Evolutionary conservation across 441 rosid genomes (phyloP), one percentile per base, ranked within the genome.

Genomic region (Macaranga tanarius): DNA sequence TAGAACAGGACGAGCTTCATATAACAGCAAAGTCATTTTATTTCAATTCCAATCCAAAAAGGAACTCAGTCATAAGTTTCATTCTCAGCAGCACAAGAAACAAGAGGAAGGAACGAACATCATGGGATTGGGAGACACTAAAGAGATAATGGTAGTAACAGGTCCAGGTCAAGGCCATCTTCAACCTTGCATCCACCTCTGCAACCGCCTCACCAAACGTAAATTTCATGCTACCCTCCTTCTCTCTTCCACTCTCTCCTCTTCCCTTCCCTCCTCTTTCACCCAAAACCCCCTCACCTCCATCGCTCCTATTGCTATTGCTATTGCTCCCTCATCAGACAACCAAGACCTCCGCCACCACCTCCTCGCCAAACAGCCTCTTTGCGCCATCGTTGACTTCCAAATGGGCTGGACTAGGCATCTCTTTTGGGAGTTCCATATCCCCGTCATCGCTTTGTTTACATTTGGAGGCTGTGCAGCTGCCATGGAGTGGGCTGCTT

Each of bases 191-290:
- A 34, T 68, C n/a, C 71, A 68, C 19, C 71, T 54, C 62, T 55
- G 72, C 72, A 20, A 54, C 38, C 72, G 12, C 34, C 62, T 69
- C 22, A 15, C 12, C 13, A 15, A 20, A 7, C 62, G 48, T 12
- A 40, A 55, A 40, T 52, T 68, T 23, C 50, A 38, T 54, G 54
- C 48, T 10, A 67, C 61, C 15, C 61, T 67, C 5, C 12, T 65
- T 48, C 16, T 47, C 38, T 47, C 68, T 16, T 64, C 68, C 54
- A 20, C 54, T 38, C 68, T 67, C 25, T n/a, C 45, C 23, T 13
- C 71, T n/a, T 34, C 51, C 10, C n/a, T 68, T 34, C 71, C 71
- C 23, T 68, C 72, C 52, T 40, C 62, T 69, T 69, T 69, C 62
- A n/a, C 38, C 51, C 19, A 7, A 38, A 55, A 69, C 15, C 52